These are phyloP conservation scores for Podospora pseudoanserina DNA, from an alignment of 495 filamentous ascomycete species.

Conservation along the genomic window DNA sequence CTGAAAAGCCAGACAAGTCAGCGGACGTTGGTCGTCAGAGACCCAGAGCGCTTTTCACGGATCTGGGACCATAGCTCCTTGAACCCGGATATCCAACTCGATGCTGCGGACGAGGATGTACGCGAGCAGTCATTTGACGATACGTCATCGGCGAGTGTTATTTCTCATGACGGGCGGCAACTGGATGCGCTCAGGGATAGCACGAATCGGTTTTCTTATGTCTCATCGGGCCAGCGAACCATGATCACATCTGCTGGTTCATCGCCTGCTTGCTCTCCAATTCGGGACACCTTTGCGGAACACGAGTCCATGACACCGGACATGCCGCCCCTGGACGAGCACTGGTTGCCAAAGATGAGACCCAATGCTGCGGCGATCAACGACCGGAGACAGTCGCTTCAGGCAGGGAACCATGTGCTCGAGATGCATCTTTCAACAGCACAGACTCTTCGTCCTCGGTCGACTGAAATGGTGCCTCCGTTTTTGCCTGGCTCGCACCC, in stretches of 20 bases:
- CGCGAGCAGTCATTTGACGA: slow-evolving; percentile 38
- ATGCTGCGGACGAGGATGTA: slow-evolving; percentile 25
- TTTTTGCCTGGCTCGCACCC: slow-evolving; percentile 20
- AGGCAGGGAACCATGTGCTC: slow-evolving; percentile 42
- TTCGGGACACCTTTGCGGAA: slow-evolving; percentile 42
- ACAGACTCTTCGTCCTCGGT: slow-evolving; percentile 26
- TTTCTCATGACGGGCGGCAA: slow-evolving; percentile 49
- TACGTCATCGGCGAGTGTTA: slow-evolving; percentile 46
- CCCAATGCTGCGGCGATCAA: slow-evolving; percentile 52
- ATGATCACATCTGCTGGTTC: slow-evolving; percentile 53
- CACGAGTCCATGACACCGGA: slow-evolving; percentile 32
- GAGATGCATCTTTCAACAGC: slow-evolving; percentile 35
- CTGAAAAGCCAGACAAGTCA: slow-evolving; percentile 50
- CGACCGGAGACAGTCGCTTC: slow-evolving; percentile 52
- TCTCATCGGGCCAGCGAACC: slow-evolving; percentile 58
- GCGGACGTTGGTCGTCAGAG: slow-evolving; percentile 48
- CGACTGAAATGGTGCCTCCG: slow-evolving; percentile 20
- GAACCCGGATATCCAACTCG: slow-evolving; percentile 22
- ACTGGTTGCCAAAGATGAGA: slow-evolving; percentile 38
- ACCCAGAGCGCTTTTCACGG: slow-evolving; percentile 46
- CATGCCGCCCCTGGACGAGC: slow-evolving; percentile 26
- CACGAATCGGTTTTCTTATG: slow-evolving; percentile 57
- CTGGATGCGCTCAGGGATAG: slow-evolving; percentile 49
- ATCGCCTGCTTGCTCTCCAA: slow-evolving; percentile 49
- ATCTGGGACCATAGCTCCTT: slow-evolving; percentile 30